Conservation (phyloP, 176 grass and related monocot genomes). For the Cenchrus americanus region DNA sequence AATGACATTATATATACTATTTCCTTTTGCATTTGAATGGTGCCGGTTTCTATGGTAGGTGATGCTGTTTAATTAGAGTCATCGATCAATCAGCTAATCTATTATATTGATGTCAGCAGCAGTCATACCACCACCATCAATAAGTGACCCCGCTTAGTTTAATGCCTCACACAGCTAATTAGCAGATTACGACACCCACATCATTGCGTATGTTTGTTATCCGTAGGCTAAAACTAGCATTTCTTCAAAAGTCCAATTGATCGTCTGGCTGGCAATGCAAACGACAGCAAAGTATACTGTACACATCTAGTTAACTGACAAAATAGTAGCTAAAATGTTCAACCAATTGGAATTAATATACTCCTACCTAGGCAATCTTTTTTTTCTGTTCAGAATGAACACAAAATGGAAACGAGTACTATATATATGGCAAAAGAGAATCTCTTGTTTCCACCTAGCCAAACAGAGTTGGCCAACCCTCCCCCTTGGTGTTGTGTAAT, state of each 20-base stretch:
- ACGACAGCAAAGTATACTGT: background rate
- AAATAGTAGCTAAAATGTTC: conserved; percentile 1
- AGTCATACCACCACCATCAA: background rate
- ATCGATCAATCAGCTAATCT: conserved; percentile 6
- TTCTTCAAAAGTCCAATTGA: background rate
- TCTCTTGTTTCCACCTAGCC: background rate
- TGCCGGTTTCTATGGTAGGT: conserved; percentile 35
- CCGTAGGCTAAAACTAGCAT: too few species aligned
- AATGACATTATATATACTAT: background rate
- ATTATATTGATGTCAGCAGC: background rate
- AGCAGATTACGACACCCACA: conserved; percentile 8
- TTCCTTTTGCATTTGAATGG: background rate
- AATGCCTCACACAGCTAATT: conserved; percentile 24
- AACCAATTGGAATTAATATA: background rate
- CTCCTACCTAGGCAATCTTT: background rate
- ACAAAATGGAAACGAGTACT: background rate
- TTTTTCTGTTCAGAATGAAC: background rate
- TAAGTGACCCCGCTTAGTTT: background rate
- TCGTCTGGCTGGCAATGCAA: background rate
- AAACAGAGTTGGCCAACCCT: background rate
- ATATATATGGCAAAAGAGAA: background rate
- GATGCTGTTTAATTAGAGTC: conserved; percentile 34
- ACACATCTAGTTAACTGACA: background rate
- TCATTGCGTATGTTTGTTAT: conserved; percentile 18
- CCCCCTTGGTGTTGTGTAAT: background rate